Conservation (phyloP, 140 eudicot species). For the Flaveria floridana region DNA sequence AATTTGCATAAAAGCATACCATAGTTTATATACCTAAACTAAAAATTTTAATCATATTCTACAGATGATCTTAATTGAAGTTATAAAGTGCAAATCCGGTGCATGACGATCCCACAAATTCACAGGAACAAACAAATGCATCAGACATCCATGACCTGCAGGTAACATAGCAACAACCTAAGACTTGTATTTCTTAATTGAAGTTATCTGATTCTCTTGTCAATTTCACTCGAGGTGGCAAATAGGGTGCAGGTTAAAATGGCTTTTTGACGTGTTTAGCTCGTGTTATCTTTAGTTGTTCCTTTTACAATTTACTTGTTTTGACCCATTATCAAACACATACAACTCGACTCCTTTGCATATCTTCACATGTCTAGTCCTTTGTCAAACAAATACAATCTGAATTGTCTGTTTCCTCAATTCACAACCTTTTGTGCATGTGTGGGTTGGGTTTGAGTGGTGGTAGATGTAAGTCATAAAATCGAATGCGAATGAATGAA, state of each 20-base stretch:
- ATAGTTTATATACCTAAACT: no score
- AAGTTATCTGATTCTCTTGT: no score
- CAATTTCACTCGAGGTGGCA: background rate
- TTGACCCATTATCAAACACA: background rate
- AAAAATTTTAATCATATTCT: no score
- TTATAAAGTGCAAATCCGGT: no score
- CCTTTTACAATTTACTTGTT: background rate
- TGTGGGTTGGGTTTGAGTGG: conserved; percentile 85
- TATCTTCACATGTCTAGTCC: background rate
- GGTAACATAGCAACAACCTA: no score
- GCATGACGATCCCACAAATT: no score
- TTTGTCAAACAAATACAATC: background rate
- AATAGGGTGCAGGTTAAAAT: background rate
- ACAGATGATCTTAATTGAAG: no score
- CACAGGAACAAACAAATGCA: no score
- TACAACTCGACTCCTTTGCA: background rate
- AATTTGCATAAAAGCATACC: background rate
- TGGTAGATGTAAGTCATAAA: conserved; percentile 45
- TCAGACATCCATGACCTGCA: no score
- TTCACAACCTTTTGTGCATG: conserved; percentile 43
- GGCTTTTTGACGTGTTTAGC: background rate
- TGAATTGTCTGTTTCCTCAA: background rate
- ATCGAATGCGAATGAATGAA: no score
- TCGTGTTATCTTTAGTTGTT: background rate
- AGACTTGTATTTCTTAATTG: no score